Base-by-base conservation (phyloP, 352 stramenopile genomes). In the Phytophthora agathidicida region DNA sequence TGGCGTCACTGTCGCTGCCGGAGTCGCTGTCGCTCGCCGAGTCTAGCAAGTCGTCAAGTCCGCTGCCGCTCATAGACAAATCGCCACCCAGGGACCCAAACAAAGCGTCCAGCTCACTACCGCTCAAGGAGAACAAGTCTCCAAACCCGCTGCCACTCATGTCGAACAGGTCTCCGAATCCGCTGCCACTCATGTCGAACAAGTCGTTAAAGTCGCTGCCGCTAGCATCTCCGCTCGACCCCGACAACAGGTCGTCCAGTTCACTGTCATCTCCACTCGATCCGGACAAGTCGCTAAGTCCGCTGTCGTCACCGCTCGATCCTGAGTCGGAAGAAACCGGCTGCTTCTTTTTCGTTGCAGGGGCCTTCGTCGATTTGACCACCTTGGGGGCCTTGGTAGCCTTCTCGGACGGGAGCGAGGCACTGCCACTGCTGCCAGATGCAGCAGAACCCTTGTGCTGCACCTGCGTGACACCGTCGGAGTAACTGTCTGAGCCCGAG, bases 21-120 rank as follows among this genome's bases (percentile, higher is more conserved):
- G 52, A 61, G 10, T 39, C 35, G 19, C 42, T 61, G 23, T 45
- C 31, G 9, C 24, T 51, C 24, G 30, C 9, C 10, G 35, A 44
- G 10, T 20, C 11, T 0, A 23, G n/a, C 33, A 52, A 22, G 23
- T n/a, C 43, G 19, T 54, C 32, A 20, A 56, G 13, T 27, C 26
- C 32, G 10, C 47, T 56, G 17, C 32, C 26, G n/a, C 23, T 45
- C 16, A 23, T 16, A 31, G 45, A 20, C 16, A 53, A 43, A n/a
- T 31, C 48, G 35, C 35, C 48, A 35, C 33, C 31, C 37, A 58
- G 23, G 7, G 31, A 42, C 5, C n/a, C 27, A n/a, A 41, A 23
- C 30, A 39, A 23, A 22, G 31, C 32, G 20, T 36, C 35, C 14
- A 42, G 11, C 17, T 17, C 35, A 42, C 35, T 42, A 16, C 35